A percentile compares a stretch with the other conserved stretches of the same genome.
These are phyloP conservation scores for Russula earlei DNA, from an alignment of 768 basidiomycete genomes.

Conservation along the genomic window DNA sequence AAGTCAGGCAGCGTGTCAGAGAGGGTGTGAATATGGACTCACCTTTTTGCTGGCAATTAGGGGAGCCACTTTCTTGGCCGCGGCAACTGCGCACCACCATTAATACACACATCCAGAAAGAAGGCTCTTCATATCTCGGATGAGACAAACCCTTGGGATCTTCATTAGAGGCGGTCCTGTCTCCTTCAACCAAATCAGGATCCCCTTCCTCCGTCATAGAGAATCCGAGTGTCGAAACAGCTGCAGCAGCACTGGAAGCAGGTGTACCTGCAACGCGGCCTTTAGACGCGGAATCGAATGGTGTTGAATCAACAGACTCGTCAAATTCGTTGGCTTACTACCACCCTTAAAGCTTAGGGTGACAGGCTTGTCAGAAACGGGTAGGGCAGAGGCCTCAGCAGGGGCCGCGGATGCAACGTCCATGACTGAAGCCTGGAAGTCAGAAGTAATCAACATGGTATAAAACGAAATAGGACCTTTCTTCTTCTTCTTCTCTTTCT, in stretches of 20 bases:
- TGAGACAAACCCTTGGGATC: constrained; percentile 43
- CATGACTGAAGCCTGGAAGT: neutral
- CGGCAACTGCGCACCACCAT: constrained; percentile 32
- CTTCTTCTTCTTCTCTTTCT: constrained; percentile 55
- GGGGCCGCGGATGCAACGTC: constrained; percentile 2
- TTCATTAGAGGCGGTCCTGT: constrained; percentile 24
- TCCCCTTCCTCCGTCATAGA: constrained; percentile 51
- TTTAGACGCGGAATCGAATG: neutral
- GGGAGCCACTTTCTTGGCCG: constrained; percentile 68
- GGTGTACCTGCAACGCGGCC: neutral
- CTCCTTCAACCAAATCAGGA: constrained; percentile 35
- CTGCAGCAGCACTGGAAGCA: constrained; percentile 25
- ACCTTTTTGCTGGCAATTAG: constrained; percentile 84
- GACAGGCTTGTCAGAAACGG: constrained; percentile 72
- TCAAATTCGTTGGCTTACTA: constrained; percentile 14
- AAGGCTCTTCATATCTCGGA: constrained; percentile 23
- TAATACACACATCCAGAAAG: constrained; percentile 24
- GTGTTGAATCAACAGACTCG: constrained; percentile 20
- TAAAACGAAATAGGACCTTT: constrained; percentile 34
- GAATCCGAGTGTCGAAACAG: constrained; percentile 50
- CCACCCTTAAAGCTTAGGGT: constrained; percentile 55
- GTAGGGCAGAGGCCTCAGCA: constrained; percentile 54
- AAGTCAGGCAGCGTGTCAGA: neutral
- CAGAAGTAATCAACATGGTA: neutral
- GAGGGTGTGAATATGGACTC: neutral